Base-by-base conservation (phyloP, 1,284 basidiomycete species). In the Lentinula novae-zelandiae region DNA sequence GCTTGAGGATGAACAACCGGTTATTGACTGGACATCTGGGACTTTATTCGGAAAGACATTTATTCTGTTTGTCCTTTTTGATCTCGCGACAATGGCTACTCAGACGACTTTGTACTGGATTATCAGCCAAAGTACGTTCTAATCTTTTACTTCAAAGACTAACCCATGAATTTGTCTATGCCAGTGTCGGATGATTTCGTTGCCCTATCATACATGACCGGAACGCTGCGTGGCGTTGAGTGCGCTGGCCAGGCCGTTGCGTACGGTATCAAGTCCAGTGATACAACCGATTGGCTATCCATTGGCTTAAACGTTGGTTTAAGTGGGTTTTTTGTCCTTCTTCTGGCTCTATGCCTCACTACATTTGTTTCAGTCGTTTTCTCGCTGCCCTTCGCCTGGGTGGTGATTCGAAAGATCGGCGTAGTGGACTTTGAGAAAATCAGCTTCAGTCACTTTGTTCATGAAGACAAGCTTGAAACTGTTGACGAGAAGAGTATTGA, bases 181-280 rank as follows among this genome's bases (percentile, higher is more conserved):
- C 44, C 48, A 72, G 71, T 73, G 72, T 73, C 72, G 3, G 67
- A 72, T 53, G 72, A 73, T 63, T 73, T 73, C 52, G 69, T 73
- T 50, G 65, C 66, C 2, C 64, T 73, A 1, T 71, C 71, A 1
- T 73, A 73, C 58, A 73, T 73, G 71, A 73, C 72, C 13, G 72
- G 72, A 39, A 70, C 68, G 9, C 64, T 73, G 34, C 70, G 72
- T 27, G 72, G 71, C 22, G 67, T 73, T 13, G 72, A 73, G 56
- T 73, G 71, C 57, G 71, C 69, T 15, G 72, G 72, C 2, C 71
- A 72, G 59, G 72, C 72, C 3, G 72, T 73, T 48, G 72, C 72
- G 39, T 73, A 69, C 52, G 72, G 71, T 4, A 72, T 73, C 64
- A 73, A 73, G 60, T 73, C 72, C 10, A 70, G 63, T 53, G 66